Conservation (phyloP, 2,329 filamentous ascomycete species). For the Diplodia mutila region DNA sequence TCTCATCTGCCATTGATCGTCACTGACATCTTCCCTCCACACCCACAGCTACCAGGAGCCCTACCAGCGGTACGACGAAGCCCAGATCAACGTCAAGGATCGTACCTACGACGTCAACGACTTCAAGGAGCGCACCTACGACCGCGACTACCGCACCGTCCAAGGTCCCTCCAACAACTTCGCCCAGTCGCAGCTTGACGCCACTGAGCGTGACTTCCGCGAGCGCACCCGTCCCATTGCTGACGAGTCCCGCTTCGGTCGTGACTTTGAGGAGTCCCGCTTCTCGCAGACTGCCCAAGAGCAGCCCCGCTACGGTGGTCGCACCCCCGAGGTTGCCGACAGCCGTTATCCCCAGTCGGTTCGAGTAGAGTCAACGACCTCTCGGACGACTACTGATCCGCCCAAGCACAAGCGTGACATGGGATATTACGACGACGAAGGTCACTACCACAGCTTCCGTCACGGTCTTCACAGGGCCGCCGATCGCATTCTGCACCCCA, state of each 20-base stretch:
- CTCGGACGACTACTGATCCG: conserved; percentile 56
- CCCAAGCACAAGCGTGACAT: conserved; percentile 63
- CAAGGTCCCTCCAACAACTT: conserved; percentile 52
- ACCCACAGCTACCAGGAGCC: conserved; percentile 59
- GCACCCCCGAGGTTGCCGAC: conserved; percentile 44
- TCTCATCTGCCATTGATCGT: conserved; percentile 26
- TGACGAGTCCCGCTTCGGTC: conserved; percentile 39
- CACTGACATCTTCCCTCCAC: conserved; percentile 32
- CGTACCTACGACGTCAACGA: conserved; percentile 43
- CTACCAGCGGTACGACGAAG: conserved; percentile 63
- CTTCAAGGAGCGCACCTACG: conserved; percentile 58
- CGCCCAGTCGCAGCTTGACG: conserved; percentile 62
- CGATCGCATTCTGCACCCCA: conserved; percentile 67
- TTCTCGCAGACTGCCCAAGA: conserved; percentile 22
- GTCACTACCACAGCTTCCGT: conserved; percentile 75
- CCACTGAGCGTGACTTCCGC: conserved; percentile 66
- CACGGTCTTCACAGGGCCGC: conserved; percentile 69
- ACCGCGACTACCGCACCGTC: conserved; percentile 52
- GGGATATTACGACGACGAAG: conserved; percentile 82
- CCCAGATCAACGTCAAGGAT: conserved; percentile 69
- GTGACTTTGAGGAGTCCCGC: conserved; percentile 33
- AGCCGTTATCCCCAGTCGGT: conserved; percentile 51
- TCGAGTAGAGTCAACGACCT: conserved; percentile 53
- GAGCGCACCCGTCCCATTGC: conserved; percentile 61
- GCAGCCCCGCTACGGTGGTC: conserved; percentile 39